Evolutionary conservation across 768 basidiomycete species (phyloP), one percentile per base, ranked within the genome.

Genomic region (Cyathus striatus): DNA sequence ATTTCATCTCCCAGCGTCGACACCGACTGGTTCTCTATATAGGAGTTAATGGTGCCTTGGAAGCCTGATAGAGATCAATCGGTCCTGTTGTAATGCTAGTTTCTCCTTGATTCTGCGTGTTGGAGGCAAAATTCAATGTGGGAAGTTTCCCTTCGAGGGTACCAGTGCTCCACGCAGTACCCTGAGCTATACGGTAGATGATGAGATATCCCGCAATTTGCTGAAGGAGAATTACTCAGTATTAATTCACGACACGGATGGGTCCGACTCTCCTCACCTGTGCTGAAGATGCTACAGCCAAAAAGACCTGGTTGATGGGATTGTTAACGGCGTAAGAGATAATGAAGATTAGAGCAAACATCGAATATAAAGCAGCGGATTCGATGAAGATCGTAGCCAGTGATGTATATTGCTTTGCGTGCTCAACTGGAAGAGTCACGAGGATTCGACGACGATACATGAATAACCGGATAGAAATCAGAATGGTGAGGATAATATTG

Each of bases 131-230:
- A 30, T 44, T 41, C 41, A 53, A 50, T 12, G 51, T 49, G 5
- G 58, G 50, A 20, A 37, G 51, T 23, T 44, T 48, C 9, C 45
- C 37, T n/a, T 49, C 23, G 10, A 60, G 46, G 1, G 65, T 64
- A 22, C 56, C 45, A 39, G 53, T 50, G 26, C 49, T 59, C 73
- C 70, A 73, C 2, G 70, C 73, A 20, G 65, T 62, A 12, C 74
- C 74, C 45, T 69, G 59, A 1, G 71, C 66, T 9, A 75, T 57
- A n/a, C 73, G 68, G 33, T 68, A 69, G 26, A 72, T 72, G 42
- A 76, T 75, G 18, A 75, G 60, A 47, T 72, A 69, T 0, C 67
- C 65, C 6, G 73, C 71, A 23, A 73, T 64, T 56, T 70, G 62
- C 73, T 75, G 47, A 17, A 17, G 18, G 24, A 26, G 2, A 20